These are phyloP conservation scores for Meripilus lineatus DNA, from an alignment of 1,284 basidiomycete genomes.

Conservation along the genomic window DNA sequence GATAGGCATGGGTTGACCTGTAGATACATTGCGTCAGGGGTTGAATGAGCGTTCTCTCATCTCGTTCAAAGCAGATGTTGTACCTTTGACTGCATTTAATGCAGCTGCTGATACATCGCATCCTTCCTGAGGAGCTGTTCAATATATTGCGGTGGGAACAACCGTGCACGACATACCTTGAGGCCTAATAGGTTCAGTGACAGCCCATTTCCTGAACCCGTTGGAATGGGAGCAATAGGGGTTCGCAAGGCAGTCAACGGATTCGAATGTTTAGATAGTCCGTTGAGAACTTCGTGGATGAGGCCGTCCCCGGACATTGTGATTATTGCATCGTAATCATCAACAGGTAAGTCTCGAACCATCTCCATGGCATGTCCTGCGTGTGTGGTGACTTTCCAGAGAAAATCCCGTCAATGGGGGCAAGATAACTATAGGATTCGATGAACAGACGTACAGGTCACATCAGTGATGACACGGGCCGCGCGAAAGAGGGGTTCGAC, in stretches of 20 bases:
- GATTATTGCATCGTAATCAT: conserved; percentile 73
- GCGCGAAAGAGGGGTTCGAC: conserved; percentile 80
- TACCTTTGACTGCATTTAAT: conserved; percentile 90
- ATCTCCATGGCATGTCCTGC: conserved; percentile 72
- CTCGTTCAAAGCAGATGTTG: no score
- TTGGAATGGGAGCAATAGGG: conserved; percentile 84
- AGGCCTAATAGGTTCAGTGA: conserved; percentile 70
- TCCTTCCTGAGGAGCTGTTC: conserved; percentile 46
- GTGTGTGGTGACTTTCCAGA: conserved; percentile 75
- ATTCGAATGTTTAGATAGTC: conserved; percentile 71
- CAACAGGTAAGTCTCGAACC: conserved; percentile 53
- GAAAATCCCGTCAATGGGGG: conserved; percentile 10
- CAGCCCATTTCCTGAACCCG: conserved; percentile 84
- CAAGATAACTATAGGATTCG: not conserved
- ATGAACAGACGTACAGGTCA: conserved; percentile 44
- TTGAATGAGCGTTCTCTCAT: not conserved
- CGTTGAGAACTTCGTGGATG: conserved; percentile 91
- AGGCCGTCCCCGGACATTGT: conserved; percentile 89
- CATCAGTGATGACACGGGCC: conserved; percentile 67
- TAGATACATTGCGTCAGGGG: not conserved
- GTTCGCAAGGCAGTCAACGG: conserved; percentile 68
- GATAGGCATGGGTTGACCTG: conserved; percentile 67
- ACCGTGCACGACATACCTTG: conserved; percentile 35
- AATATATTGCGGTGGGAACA: not conserved
- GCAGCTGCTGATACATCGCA: conserved; percentile 72